Evolutionary conservation across 176 grass and related monocot genomes (phyloP), one percentile per base, ranked within the genome.

Genomic region (Aegilops sharonensis): DNA sequence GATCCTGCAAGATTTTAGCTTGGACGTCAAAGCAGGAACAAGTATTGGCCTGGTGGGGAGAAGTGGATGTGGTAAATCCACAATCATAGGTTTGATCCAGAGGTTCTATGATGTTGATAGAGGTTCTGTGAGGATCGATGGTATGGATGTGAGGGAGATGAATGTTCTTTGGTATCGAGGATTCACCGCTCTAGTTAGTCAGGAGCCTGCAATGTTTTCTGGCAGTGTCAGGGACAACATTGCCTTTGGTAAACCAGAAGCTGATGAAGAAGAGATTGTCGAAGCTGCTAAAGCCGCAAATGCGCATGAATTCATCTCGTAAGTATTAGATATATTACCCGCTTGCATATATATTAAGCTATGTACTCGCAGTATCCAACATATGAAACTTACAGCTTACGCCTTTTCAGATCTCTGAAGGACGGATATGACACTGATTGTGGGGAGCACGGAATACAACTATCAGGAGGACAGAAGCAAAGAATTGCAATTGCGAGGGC

Each of bases 281-380:
- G 92, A 95, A 71, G 91, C 97, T 43, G 91, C 97, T 78, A 95
- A 89, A 91, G 89, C 97, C 0, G 94, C 97, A 74, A 99, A 99
- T 73, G 97, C 97, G 11, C 94, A 99, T 69, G 97, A 91, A 70
- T 96, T 99, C 89, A 96, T 96, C 72, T 99, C 97, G 94, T 99
- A 91, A 90, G 91, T 92, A 32, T 83, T 56, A 18, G 8, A 24
- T 70, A 5, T 61, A 60, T 79, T 27, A 31, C 63, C 11, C 25
- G 15, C 67, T 75, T 87, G 57, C 24, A 17, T 52, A 52, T 10
- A 52, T 17, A 42, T 83, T 70, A 77, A 87, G 15, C 47, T 11
- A 54, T 86, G 52, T 72, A 85, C 25, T 73, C 9, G 0, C 36
- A 60, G 27, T 52, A 32, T 84, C 10, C 21, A 64, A 80, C 56